These are phyloP conservation scores for Agaricus sinodeliciosus DNA, from an alignment of 768 basidiomycete genomes.

Conservation along the genomic window DNA sequence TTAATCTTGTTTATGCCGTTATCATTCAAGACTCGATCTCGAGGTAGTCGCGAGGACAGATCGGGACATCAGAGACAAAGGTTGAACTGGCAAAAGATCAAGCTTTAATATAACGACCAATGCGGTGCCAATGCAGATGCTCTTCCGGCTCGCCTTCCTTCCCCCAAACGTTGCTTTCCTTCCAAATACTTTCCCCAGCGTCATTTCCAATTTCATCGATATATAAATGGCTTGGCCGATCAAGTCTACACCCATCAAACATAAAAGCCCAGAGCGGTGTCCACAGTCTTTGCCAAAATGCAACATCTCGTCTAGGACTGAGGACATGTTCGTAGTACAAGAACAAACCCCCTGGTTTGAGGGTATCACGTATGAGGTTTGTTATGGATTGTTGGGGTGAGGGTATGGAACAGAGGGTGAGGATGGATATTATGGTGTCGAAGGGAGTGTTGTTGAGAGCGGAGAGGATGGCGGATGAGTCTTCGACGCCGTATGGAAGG, in stretches of 20 bases:
- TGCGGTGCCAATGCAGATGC: conserved; percentile 51
- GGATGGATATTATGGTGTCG: conserved; percentile 58
- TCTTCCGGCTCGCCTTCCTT: conserved; percentile 51
- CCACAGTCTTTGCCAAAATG: conserved; percentile 73
- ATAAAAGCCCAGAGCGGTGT: conserved; percentile 55
- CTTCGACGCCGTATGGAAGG: conserved; percentile 59
- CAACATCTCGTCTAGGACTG: conserved; percentile 44
- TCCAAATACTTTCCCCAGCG: conserved; percentile 39
- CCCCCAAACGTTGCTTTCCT: conserved; percentile 35
- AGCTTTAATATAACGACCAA: conserved; percentile 49
- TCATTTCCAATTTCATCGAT: conserved; percentile 28
- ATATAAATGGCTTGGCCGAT: conserved; percentile 48
- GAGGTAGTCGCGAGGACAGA: no score
- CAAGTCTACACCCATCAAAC: conserved; percentile 61
- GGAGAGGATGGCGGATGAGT: conserved; percentile 40
- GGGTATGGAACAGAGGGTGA: conserved; percentile 64
- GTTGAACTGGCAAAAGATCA: no score
- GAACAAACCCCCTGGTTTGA: conserved; percentile 59
- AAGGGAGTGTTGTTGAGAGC: conserved; percentile 26
- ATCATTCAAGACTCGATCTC: no score
- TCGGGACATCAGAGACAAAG: no score
- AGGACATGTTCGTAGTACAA: conserved; percentile 70
- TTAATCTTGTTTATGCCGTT: no score
- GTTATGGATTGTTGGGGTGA: conserved; percentile 41
- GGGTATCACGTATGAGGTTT: conserved; percentile 40